Evolutionary conservation across 164 flowering plant species (phyloP).

Genomic region (Houttuynia cordata): DNA sequence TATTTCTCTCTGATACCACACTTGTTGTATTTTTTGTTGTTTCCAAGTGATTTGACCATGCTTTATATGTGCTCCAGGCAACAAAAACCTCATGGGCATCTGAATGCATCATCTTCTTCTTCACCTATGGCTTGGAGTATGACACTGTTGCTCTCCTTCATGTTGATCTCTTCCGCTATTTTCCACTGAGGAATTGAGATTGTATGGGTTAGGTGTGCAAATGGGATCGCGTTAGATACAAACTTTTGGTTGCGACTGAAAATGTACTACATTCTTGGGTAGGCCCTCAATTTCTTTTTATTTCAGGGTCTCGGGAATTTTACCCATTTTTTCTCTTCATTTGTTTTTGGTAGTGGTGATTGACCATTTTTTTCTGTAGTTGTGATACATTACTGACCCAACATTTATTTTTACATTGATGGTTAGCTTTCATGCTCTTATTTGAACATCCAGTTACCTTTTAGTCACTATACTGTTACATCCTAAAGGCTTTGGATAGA

Average conservation of each 20-base stretch:
- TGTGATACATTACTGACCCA: too few relatives aligned
- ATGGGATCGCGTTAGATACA: not conserved
- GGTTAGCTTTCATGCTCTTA: too few relatives aligned
- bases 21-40: not conserved
- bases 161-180: conserved; percentile 3
- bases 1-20: not conserved
- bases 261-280: not conserved
- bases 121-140: conserved; percentile 8
- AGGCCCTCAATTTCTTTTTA: not conserved
- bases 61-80: not conserved
- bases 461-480: too few relatives aligned
- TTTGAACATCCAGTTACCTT: too few relatives aligned
- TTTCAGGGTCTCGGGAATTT: not conserved
- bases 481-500: too few relatives aligned
- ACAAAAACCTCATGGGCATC: conserved; percentile 17
- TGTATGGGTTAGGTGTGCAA: not conserved
- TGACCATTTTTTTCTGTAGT: not conserved
- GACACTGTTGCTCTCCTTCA: not conserved
- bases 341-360: not conserved
- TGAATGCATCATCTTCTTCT: conserved; percentile 25
- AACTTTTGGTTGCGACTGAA: not conserved
- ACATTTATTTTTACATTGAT: too few relatives aligned
- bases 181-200: not conserved
- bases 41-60: not conserved
- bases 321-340: not conserved